Conservation (phyloP, 2,329 filamentous ascomycete genomes). For the Dissoconium aciculare region DNA sequence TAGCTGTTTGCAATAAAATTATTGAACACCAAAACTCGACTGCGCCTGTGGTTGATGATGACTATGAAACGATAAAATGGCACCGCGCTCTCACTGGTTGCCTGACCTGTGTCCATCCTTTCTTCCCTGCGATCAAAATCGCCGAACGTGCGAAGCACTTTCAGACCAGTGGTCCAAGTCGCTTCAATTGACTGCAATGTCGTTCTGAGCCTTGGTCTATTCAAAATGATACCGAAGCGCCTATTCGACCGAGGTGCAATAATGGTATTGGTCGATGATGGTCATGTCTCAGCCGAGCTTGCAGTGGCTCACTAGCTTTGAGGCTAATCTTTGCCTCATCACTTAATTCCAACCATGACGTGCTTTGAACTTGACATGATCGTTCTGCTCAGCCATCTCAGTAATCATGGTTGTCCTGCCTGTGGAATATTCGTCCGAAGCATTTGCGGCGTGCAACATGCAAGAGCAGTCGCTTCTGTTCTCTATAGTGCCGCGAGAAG, state of each 20-base stretch:
- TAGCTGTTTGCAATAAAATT: too few relatives aligned
- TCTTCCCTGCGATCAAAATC: too few relatives aligned
- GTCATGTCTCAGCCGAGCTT: constrained; percentile 8
- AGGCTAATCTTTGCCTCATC: constrained; percentile 9
- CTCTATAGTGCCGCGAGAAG: constrained; percentile 3
- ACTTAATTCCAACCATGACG: background rate
- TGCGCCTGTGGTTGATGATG: constrained; percentile 8
- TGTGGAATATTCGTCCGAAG: constrained; percentile 1
- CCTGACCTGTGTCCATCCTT: too few relatives aligned
- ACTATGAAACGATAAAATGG: constrained; percentile 2
- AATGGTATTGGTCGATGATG: constrained; percentile 1
- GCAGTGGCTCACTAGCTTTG: constrained; percentile 10
- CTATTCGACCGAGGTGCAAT: too few relatives aligned
- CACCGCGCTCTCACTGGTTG: too few relatives aligned
- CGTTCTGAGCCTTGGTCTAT: too few relatives aligned
- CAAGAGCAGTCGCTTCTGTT: constrained; percentile 6
- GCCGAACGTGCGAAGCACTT: too few relatives aligned
- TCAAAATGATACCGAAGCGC: too few relatives aligned
- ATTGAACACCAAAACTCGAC: too few relatives aligned
- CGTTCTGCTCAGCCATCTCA: background rate
- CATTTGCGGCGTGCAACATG: constrained; percentile 4
- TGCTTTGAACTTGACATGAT: too few relatives aligned
- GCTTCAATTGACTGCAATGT: too few relatives aligned
- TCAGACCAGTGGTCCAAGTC: too few relatives aligned
- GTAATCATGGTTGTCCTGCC: background rate